A percentile compares a stretch with the other conserved stretches of the same genome.
Evolutionary conservation across 305 asterid genomes (phyloP).

Genomic region (Fraxinus angustifolia): DNA sequence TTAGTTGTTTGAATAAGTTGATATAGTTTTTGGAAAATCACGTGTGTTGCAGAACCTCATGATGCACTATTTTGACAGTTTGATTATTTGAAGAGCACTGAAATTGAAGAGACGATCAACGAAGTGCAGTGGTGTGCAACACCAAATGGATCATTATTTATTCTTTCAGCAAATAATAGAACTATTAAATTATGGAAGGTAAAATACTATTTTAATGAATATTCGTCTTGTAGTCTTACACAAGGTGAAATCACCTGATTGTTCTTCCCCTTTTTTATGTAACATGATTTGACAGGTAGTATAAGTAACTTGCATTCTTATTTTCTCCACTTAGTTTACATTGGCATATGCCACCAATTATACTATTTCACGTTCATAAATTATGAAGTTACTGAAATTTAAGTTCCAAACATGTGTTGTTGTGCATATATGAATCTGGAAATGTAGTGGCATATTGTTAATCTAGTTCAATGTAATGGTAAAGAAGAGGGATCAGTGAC

Average conservation of each 20-base stretch:
- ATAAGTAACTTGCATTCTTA: not conserved
- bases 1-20: not conserved
- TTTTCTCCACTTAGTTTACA: not conserved
- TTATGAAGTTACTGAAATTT: not conserved
- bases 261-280: not conserved
- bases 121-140: slow-evolving; percentile 59
- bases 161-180: slow-evolving; percentile 73
- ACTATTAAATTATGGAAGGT: slow-evolving; percentile 91
- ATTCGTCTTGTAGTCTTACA: not conserved
- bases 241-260: not conserved
- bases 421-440: not conserved
- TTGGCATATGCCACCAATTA: not conserved
- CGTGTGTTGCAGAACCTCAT: slow-evolving; percentile 24
- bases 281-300: not conserved
- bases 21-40: slow-evolving; percentile 15
- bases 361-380: not conserved
- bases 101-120: slow-evolving; percentile 81
- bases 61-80: slow-evolving; percentile 44
- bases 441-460: not conserved
- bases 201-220: slow-evolving; percentile 14
- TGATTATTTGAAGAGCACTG: slow-evolving; percentile 80
- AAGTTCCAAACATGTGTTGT: not conserved
- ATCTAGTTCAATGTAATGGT: not conserved
- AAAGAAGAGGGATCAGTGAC: not conserved
- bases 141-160: slow-evolving; percentile 48